Conservation (phyloP, 345 rosid species). For the Eucalyptus erythrocorys region DNA sequence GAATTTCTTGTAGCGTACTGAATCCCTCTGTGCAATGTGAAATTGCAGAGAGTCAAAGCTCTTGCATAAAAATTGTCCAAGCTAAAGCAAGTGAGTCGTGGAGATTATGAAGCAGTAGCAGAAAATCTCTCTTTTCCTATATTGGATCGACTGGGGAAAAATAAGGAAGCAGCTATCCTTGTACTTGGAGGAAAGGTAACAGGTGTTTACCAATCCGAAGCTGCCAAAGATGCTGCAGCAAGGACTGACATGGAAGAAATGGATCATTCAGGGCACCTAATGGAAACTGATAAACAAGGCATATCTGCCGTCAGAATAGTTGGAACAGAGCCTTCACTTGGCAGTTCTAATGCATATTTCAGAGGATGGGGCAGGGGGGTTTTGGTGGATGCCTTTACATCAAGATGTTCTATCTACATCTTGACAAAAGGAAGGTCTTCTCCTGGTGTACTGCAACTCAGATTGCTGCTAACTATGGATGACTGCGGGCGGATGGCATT, state of each 20-base stretch:
- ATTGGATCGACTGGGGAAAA: conserved; percentile 8
- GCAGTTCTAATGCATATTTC: conserved; percentile 24
- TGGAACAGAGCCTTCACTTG: conserved; percentile 5
- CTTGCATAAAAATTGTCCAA: conserved; percentile 26
- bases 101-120: background rate
- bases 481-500: conserved; percentile 72
- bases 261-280: background rate
- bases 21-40: background rate
- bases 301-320: conserved; percentile 3
- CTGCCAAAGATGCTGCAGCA: background rate
- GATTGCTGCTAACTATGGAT: background rate
- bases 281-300: background rate
- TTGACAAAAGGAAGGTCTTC: background rate
- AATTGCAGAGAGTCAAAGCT: conserved; percentile 44
- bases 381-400: background rate
- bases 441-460: background rate
- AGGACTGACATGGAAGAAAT: background rate
- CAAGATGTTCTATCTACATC: background rate
- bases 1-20: background rate
- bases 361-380: conserved; percentile 48
- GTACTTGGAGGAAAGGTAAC: background rate
- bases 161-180: conserved; percentile 2
- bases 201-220: background rate
- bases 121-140: background rate
- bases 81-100: conserved; percentile 9